Percentiles rank a stretch among this genome's conserved stretches.
Evolutionary conservation across 768 basidiomycete species (phyloP).

Genomic region (Myochromella boudieri): DNA sequence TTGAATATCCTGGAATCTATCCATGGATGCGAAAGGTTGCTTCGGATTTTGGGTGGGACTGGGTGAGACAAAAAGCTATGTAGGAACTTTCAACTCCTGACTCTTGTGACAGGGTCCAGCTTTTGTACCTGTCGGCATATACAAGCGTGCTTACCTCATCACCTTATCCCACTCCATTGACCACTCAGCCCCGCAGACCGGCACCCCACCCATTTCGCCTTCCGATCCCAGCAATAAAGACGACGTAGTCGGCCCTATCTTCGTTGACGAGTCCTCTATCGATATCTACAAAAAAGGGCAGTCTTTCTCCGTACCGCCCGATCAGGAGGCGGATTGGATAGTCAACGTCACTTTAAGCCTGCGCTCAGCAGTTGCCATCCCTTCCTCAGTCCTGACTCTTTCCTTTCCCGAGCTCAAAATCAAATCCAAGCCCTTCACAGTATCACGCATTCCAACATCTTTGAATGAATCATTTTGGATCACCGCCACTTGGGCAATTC

Average conservation of each 20-base stretch:
- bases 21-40: constrained; percentile 50
- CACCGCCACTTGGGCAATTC: constrained; percentile 43
- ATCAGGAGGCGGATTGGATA: constrained; percentile 52
- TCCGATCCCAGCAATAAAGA: constrained; percentile 21
- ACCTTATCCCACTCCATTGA: constrained; percentile 29
- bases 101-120: constrained; percentile 46
- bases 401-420: constrained; percentile 48
- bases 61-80: constrained; percentile 31
- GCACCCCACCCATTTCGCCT: constrained; percentile 24
- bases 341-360: constrained; percentile 53
- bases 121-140: constrained; percentile 54
- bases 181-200: constrained; percentile 14
- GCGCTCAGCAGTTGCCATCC: constrained; percentile 37
- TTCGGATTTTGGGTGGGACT: constrained; percentile 64
- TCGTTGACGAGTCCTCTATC: constrained; percentile 52
- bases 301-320: constrained; percentile 40
- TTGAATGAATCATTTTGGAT: constrained; percentile 36
- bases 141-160: constrained; percentile 55
- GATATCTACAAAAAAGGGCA: constrained; percentile 57
- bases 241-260: constrained; percentile 27
- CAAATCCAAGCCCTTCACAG: constrained; percentile 31
- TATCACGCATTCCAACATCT: constrained; percentile 21
- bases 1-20: constrained; percentile 48
- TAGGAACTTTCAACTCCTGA: neutral
- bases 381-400: constrained; percentile 37